These are phyloP conservation scores for Thermothelomyces thermophilus DNA, from an alignment of 2,329 filamentous ascomycete genomes.

Conservation along the genomic window DNA sequence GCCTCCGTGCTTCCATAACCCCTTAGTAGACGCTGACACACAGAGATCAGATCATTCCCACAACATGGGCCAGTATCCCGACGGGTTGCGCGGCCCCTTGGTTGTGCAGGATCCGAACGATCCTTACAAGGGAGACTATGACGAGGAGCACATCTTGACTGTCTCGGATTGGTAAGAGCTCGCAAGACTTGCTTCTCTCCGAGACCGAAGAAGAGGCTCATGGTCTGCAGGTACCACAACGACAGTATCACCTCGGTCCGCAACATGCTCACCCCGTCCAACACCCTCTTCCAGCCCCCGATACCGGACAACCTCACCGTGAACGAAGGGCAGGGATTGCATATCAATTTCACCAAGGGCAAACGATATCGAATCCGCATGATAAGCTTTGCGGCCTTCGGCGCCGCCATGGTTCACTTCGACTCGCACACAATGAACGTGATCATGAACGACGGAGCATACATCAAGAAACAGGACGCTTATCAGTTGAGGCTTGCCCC, in stretches of 20 bases:
- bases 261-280: conserved; percentile 36
- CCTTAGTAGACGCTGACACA: conserved; percentile 7
- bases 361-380: conserved; percentile 44
- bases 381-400: conserved; percentile 41
- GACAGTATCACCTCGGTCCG: conserved; percentile 34
- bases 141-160: conserved; percentile 53
- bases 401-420: conserved; percentile 39
- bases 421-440: conserved; percentile 39
- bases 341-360: conserved; percentile 34
- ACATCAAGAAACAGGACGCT: conserved; percentile 32
- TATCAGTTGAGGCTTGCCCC: conserved; percentile 37
- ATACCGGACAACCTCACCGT: conserved; percentile 36
- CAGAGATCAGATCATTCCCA: conserved; percentile 51
- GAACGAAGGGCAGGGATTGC: conserved; percentile 36
- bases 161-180: conserved; percentile 31
- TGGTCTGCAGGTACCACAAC: conserved; percentile 34
- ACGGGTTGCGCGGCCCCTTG: conserved; percentile 57
- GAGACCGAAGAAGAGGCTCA: neutral
- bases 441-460: conserved; percentile 40
- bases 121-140: conserved; percentile 46
- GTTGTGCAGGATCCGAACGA: conserved; percentile 53
- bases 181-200: too few species aligned
- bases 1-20: neutral
- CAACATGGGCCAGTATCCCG: conserved; percentile 57
- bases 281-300: conserved; percentile 36